Percentiles rank a stretch among this genome's conserved stretches.
These are phyloP conservation scores for Amaranthus tricolor DNA, from an alignment of 179 eudicot species.

Conservation along the genomic window DNA sequence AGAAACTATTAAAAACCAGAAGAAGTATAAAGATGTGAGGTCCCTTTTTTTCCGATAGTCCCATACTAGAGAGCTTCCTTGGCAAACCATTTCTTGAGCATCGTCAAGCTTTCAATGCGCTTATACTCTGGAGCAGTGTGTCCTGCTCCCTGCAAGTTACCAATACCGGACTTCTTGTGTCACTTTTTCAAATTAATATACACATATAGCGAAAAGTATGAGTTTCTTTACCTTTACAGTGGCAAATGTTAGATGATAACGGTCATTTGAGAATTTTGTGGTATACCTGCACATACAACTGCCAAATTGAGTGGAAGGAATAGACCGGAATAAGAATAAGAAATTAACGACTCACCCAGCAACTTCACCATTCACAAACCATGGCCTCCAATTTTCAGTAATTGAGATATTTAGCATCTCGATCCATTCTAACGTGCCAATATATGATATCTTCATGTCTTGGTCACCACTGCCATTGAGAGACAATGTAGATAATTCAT, in stretches of 20 bases:
- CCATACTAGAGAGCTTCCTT: constrained; percentile 16
- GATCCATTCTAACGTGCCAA: constrained; percentile 26
- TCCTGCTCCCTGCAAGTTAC: constrained; percentile 30
- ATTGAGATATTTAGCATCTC: constrained; percentile 6
- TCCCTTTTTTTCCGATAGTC: neutral
- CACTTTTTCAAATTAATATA: neutral
- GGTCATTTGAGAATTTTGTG: constrained; percentile 19
- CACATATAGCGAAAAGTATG: neutral
- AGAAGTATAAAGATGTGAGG: no score
- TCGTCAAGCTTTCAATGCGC: constrained; percentile 19
- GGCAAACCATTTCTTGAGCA: constrained; percentile 23
- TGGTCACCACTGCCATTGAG: constrained; percentile 26
- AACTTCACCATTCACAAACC: constrained; percentile 27
- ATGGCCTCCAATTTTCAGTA: constrained; percentile 28
- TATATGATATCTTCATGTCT: constrained; percentile 22
- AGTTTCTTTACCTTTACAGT: constrained; percentile 22
- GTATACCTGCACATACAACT: constrained; percentile 20
- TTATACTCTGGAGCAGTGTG: constrained; percentile 27
- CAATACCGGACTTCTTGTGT: neutral
- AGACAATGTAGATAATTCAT: neutral
- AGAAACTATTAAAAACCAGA: no score
- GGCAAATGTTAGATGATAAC: constrained; percentile 23
- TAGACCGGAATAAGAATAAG: neutral
- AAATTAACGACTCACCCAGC: constrained; percentile 20
- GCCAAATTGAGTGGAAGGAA: neutral